phyloP scores from a whole-genome alignment of 2,329 filamentous ascomycete species.

The Ceratocystis destructans region DNA sequence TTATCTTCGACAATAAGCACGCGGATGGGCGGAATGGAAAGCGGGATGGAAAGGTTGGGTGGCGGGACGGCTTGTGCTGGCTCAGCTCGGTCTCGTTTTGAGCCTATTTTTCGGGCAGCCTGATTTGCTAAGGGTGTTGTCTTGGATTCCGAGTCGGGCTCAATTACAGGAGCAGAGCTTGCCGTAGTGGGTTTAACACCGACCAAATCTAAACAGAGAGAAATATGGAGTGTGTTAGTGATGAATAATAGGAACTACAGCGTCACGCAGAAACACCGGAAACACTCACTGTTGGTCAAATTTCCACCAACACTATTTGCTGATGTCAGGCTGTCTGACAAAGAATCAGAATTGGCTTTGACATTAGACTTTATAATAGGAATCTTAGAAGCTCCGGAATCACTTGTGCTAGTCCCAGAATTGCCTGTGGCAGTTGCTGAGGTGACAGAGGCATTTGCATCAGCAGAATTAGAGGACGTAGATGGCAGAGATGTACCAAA shows the following conservation, averaged over 20 bases:
- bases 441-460: neutral
- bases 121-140: neutral
- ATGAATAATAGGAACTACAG: neutral
- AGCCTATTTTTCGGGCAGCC: neutral
- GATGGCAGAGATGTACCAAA: slow-evolving; percentile 26
- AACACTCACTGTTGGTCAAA: neutral
- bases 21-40: slow-evolving; percentile 81
- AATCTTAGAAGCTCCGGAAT: neutral
- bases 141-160: slow-evolving; percentile 21
- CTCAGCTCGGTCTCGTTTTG: neutral
- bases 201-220: neutral
- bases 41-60: slow-evolving; percentile 43
- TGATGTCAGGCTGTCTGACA: neutral
- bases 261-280: neutral
- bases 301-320: neutral
- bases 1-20: slow-evolving; percentile 98
- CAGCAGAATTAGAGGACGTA: slow-evolving; percentile 19
- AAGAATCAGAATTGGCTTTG: neutral
- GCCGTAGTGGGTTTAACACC: neutral
- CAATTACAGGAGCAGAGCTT: neutral
- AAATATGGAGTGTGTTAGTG: neutral
- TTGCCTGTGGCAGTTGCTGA: neutral
- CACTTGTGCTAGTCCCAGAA: neutral
- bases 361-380: neutral
- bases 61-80: slow-evolving; percentile 35